Conservation (phyloP, 371 early-diverging fungal species). For the Dichotomocladium elegans region DNA sequence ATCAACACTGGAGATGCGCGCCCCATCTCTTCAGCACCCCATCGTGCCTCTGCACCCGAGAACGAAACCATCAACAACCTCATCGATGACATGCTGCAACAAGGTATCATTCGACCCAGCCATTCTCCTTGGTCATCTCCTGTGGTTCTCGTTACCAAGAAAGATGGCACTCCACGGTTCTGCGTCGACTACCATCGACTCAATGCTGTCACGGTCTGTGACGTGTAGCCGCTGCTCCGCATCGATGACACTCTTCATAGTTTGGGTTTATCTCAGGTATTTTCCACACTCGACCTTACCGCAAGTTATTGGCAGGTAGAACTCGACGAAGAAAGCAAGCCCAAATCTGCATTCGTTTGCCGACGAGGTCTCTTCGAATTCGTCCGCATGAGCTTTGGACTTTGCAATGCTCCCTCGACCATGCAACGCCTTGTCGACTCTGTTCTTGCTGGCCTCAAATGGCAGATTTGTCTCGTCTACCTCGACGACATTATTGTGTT, state of each 20-base stretch:
- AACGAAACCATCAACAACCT: constrained; percentile 8
- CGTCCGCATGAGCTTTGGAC: constrained; percentile 39
- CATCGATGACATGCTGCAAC: constrained; percentile 4
- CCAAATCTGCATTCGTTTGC: constrained; percentile 27
- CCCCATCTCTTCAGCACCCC: constrained; percentile 11
- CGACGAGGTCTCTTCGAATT: constrained; percentile 35
- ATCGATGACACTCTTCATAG: constrained; percentile 33
- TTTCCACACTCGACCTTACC: constrained; percentile 42
- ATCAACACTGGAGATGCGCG: constrained; percentile 11
- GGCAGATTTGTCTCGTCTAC: not conserved
- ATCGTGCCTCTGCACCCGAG: constrained; percentile 16
- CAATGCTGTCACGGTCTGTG: constrained; percentile 30
- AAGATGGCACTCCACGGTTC: too few species aligned
- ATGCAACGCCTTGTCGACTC: constrained; percentile 35
- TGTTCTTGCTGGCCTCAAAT: constrained; percentile 13
- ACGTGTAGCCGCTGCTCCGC: constrained; percentile 32
- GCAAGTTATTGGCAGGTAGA: constrained; percentile 35
- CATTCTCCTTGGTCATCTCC: not conserved
- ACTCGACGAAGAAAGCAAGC: constrained; percentile 3
- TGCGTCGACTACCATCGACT: constrained; percentile 22
- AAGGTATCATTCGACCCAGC: constrained; percentile 7
- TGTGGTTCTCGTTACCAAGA: constrained; percentile 42
- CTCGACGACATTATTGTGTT: not conserved
- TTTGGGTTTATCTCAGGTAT: constrained; percentile 10
- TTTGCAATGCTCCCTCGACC: constrained; percentile 34